Evolutionary conservation across 106 monocot genomes (phyloP).

Genomic region (Acanthochlamys bracteata): DNA sequence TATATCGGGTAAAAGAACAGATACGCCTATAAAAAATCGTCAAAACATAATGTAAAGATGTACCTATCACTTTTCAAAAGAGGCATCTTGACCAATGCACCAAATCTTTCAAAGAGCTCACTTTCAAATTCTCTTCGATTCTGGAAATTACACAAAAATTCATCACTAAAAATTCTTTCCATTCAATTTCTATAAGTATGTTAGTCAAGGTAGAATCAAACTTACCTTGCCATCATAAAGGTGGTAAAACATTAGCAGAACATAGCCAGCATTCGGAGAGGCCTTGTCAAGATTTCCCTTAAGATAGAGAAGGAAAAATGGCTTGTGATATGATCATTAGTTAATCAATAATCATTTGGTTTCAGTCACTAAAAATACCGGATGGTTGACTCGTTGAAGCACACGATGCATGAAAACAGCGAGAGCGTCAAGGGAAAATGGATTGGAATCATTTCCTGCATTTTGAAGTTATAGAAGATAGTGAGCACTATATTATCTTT

Average conservation of each 20-base stretch:
- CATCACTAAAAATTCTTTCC: too few relatives aligned
- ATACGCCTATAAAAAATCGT: too few relatives aligned
- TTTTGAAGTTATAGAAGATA: neutral
- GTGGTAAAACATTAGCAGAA: conserved; percentile 93
- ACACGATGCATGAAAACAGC: conserved; percentile 96
- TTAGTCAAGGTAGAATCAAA: neutral
- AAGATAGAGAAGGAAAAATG: neutral
- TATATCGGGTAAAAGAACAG: too few relatives aligned
- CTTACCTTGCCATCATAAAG: conserved; percentile 95
- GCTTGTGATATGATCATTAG: conserved; percentile 5
- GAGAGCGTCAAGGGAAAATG: conserved; percentile 94
- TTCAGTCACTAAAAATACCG: too few relatives aligned
- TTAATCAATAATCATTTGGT: neutral
- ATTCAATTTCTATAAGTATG: too few relatives aligned
- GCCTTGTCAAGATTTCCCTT: conserved; percentile 91
- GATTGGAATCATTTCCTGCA: conserved; percentile 85
- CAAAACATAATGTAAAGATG: too few relatives aligned
- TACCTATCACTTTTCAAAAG: conserved; percentile 86
- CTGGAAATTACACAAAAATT: conserved; percentile 26
- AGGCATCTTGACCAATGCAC: conserved; percentile 87
- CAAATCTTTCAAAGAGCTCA: conserved; percentile 79
- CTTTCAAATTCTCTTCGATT: conserved; percentile 79
- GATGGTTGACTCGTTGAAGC: conserved; percentile 90
- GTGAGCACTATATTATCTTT: too few relatives aligned
- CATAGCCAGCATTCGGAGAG: conserved; percentile 92